Conservation (phyloP, 2,329 filamentous ascomycete genomes). For the Colletotrichum echinochloae region DNA sequence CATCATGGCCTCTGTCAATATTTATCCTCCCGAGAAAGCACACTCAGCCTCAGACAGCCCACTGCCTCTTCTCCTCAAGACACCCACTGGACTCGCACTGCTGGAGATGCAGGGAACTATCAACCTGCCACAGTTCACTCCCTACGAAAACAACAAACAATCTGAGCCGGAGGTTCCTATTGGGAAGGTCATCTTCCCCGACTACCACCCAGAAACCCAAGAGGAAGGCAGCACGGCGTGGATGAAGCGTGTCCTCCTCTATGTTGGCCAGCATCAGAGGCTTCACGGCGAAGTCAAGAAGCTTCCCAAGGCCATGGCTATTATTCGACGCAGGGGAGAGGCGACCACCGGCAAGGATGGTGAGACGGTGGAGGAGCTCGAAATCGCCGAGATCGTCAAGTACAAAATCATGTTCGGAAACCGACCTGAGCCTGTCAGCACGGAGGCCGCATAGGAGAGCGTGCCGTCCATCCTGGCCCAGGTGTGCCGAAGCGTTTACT, state of each 20-base stretch:
- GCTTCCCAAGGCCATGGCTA: slow-evolving; percentile 79
- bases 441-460: slow-evolving; percentile 47
- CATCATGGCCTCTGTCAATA: slow-evolving; percentile 53
- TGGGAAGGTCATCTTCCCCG: slow-evolving; percentile 82
- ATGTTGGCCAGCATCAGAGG: slow-evolving; percentile 88
- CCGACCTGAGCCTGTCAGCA: slow-evolving; percentile 86
- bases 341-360: slow-evolving; percentile 33
- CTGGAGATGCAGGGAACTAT: slow-evolving; percentile 94
- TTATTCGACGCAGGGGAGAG: slow-evolving; percentile 73
- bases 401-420: slow-evolving; percentile 88
- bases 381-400: slow-evolving; percentile 88
- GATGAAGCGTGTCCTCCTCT: slow-evolving; percentile 92
- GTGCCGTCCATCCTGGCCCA: not conserved
- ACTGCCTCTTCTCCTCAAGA: slow-evolving; percentile 86
- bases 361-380: slow-evolving; percentile 70
- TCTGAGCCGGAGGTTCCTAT: slow-evolving; percentile 60
- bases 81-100: slow-evolving; percentile 88
- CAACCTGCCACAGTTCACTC: slow-evolving; percentile 70
- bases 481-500: not conserved
- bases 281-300: slow-evolving; percentile 93
- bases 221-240: slow-evolving; percentile 72
- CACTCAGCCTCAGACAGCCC: slow-evolving; percentile 57
- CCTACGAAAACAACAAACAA: slow-evolving; percentile 47
- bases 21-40: slow-evolving; percentile 54
- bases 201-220: slow-evolving; percentile 69